A percentile compares a stretch with the other conserved stretches of the same genome.
phyloP scores from a whole-genome alignment of 257 asterid genomes.

The Gentiana straminea region DNA sequence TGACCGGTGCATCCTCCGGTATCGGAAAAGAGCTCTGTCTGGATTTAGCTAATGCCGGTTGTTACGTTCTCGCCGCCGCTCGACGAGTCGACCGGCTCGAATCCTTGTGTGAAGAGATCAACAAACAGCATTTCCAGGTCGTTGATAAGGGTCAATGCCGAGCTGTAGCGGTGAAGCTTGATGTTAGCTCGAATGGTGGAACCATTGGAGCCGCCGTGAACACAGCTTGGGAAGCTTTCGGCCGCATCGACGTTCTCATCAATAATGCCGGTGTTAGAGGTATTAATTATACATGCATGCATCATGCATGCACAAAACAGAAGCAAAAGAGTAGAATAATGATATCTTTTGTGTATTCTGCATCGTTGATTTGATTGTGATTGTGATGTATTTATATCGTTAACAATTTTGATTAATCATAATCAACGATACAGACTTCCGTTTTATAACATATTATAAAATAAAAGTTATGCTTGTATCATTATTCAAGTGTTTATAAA shows the following conservation, averaged over 20 bases:
- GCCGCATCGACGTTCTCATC: constrained; percentile 35
- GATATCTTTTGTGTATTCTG: no score
- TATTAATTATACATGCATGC: not conserved
- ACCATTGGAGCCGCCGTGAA: constrained; percentile 24
- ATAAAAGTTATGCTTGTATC: no score
- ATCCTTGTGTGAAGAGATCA: constrained; percentile 33
- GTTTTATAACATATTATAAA: no score
- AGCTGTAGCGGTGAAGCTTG: constrained; percentile 43
- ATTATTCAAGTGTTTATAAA: no score
- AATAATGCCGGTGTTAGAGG: constrained; percentile 56
- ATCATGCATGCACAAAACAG: no score
- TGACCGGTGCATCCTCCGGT: constrained; percentile 47
- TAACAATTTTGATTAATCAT: no score
- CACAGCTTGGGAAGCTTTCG: constrained; percentile 49
- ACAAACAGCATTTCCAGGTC: not conserved
- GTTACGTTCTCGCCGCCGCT: constrained; percentile 42
- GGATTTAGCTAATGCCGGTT: constrained; percentile 35
- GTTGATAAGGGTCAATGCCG: not conserved
- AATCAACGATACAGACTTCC: no score
- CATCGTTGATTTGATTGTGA: no score
- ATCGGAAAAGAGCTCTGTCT: constrained; percentile 35
- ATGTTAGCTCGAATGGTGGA: constrained; percentile 23
- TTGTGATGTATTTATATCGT: no score
- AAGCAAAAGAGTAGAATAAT: no score
- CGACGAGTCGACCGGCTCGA: constrained; percentile 33